Evolutionary conservation across 1,284 basidiomycete genomes (phyloP), one percentile per base, ranked within the genome.

Genomic region (Quambalaria eucalypti): DNA sequence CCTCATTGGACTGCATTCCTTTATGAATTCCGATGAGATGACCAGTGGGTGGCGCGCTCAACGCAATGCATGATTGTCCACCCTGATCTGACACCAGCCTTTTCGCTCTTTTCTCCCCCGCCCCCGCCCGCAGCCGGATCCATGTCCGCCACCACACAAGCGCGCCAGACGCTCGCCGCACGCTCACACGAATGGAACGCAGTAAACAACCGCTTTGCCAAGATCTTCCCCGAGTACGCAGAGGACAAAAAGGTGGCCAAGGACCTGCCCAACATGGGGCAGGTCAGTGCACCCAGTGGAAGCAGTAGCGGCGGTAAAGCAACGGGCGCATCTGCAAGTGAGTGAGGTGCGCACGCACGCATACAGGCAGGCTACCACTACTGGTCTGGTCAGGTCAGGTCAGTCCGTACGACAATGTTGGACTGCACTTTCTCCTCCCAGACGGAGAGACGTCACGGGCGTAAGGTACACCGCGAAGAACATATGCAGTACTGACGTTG

Each of bases 21-120:
- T 96, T 79, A 95, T 95, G 92, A 82, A 92, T 52, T 86, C 88
- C 1, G 90, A 96, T 68, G 91, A 96, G 79, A 90, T 95, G 83
- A 96, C 91, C 0, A 92, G 36, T 39, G 36, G 21, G 36, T 39
- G 5, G 3, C 5, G 4, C 10, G 3, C 16, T 5, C 10, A 14
- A 21, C 21, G 10, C 10, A 12, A n/a, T 12, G 10, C 16, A 5
- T 4, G 4, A 39, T 39, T 39, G 36, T 12, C 10, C 36, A n/a
- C n/a, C n/a, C n/a, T 12, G 16, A n/a, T 39, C 36, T 39, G 36
- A 39, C 36, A 4, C 4, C 21, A 3, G 36, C 10, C 16, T 10
- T n/a, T n/a, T n/a, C n/a, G n/a, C n/a, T n/a, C 36, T 36, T 39
- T 21, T 39, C 36, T 3, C 3, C 36, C 4, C 36, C 4, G 4